phyloP scores from a whole-genome alignment of 2,329 filamentous ascomycete species.

The Monosporascus sp. region DNA sequence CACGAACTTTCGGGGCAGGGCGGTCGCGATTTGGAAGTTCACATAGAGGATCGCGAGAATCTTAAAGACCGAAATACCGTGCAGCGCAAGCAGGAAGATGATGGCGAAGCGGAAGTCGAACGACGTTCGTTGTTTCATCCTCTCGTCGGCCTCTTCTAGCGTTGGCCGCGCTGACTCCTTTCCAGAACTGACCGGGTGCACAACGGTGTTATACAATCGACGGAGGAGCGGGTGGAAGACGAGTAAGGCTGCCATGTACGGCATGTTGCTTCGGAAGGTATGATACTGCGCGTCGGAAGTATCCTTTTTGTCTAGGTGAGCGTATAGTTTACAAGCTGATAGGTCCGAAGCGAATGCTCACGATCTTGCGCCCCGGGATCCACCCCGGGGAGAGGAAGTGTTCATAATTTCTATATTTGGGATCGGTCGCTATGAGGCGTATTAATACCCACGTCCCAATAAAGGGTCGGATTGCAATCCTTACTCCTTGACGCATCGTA shows the following conservation, averaged over 20 bases:
- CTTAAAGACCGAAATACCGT: slow-evolving; percentile 83
- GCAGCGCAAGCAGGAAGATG: slow-evolving; percentile 71
- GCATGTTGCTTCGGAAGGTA: slow-evolving; percentile 80
- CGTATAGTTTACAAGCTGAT: background rate
- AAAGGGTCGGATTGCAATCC: slow-evolving; percentile 11
- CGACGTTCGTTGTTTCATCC: slow-evolving; percentile 63
- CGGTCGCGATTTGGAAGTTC: slow-evolving; percentile 76
- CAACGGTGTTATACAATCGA: slow-evolving; percentile 58
- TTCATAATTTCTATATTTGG: slow-evolving; percentile 71
- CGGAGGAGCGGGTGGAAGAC: slow-evolving; percentile 75
- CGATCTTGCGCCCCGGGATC: slow-evolving; percentile 87
- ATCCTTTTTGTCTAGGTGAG: slow-evolving; percentile 51
- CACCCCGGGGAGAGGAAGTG: slow-evolving; percentile 72
- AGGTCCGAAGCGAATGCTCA: slow-evolving; percentile 36
- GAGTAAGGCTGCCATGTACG: slow-evolving; percentile 70
- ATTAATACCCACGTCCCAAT: slow-evolving; percentile 11
- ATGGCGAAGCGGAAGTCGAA: slow-evolving; percentile 83
- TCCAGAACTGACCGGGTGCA: slow-evolving; percentile 33
- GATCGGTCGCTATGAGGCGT: slow-evolving; percentile 61
- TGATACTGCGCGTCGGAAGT: slow-evolving; percentile 85
- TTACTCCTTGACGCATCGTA: slow-evolving; percentile 79
- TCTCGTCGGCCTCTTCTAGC: slow-evolving; percentile 44
- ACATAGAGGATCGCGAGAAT: slow-evolving; percentile 71
- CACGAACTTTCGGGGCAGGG: slow-evolving; percentile 63
- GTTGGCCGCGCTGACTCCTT: slow-evolving; percentile 24